phyloP scores from a whole-genome alignment of 1,139 yeast genomes.

The Debaryomycetaceae sp. region DNA sequence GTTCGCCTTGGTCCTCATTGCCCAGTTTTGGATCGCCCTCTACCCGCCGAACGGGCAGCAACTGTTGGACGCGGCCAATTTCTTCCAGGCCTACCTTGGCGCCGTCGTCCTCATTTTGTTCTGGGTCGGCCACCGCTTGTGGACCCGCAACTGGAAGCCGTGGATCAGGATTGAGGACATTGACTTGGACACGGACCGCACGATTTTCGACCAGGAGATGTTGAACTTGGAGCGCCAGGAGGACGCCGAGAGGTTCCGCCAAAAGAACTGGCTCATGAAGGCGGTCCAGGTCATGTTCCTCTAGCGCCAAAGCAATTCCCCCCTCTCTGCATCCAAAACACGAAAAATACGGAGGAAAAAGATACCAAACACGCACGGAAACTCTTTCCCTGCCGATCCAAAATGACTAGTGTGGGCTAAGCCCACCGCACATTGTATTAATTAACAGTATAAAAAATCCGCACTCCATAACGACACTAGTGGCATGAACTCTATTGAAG shows the following conservation, averaged over 20 bases:
- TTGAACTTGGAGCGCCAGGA: constrained; percentile 27
- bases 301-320: constrained; percentile 5
- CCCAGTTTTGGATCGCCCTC: constrained; percentile 33
- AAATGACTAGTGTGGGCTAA: too few species aligned
- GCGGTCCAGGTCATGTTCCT: constrained; percentile 11
- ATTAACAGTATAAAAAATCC: too few species aligned
- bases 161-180: constrained; percentile 22
- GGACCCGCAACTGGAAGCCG: constrained; percentile 21
- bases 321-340: too few species aligned
- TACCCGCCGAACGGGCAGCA: constrained; percentile 20
- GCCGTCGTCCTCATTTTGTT: constrained; percentile 23
- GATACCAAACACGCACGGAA: too few species aligned
- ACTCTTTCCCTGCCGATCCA: too few species aligned
- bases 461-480: too few species aligned
- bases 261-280: constrained; percentile 17
- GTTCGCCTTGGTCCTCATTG: constrained; percentile 25
- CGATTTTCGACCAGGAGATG: constrained; percentile 27
- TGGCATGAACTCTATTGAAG: too few species aligned
- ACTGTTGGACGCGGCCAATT: constrained; percentile 18
- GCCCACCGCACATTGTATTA: too few species aligned
- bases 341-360: too few species aligned
- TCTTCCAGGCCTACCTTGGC: constrained; percentile 29
- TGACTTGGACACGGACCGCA: constrained; percentile 23
- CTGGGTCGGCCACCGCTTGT: constrained; percentile 26
- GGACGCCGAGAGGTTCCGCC: constrained; percentile 16